Evolutionary conservation across 805 yeast genomes (phyloP), one percentile per base, ranked within the genome.

Genomic region (Ogataea neopini): DNA sequence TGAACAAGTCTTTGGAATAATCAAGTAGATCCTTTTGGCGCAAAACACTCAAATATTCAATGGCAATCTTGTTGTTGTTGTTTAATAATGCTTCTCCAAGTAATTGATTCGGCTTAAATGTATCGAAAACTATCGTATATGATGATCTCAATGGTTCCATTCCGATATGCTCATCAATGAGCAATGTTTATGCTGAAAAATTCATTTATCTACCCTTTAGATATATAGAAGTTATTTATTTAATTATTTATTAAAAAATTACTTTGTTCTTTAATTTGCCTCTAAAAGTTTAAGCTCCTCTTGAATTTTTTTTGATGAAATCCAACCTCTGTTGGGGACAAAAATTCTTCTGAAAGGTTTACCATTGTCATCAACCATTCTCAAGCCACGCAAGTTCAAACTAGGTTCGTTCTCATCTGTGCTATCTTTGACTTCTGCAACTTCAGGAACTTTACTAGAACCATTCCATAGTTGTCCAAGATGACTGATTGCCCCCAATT

Each of bases 301-400:
- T 25, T 48, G 52, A n/a, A 54, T 32, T 43, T 50, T 52, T 9
- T 46, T 44, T 1, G 59, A 50, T 2, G 60, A 51, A 1, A 74
- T 63, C 84, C 84, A 79, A 0, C 84, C 83, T 35, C 72, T 58
- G 9, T 73, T 73, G 1, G 79, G 81, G 26, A 78, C 66, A 49
- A 71, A 75, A 2, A 76, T 57, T 28, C 84, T 56, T 40, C 75
- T 65, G 43, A 69, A 71, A 5, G 68, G 70, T 36, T 67, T 69
- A 0, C 78, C 79, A 36, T 68, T 60, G 32, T 59, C 61, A 50
- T 72, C 77, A 1, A 50, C 44, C 36, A 45, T 32, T 57, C 47
- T 45, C 30, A 56, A 28, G 2, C 33, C 42, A 26, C 42, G 33
- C 9, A 39, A 20, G 15, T 26, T 26, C 19, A 25, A 14, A 25